Base-by-base conservation (phyloP, 768 basidiomycete species). In the Phanerochaete carnosa region DNA sequence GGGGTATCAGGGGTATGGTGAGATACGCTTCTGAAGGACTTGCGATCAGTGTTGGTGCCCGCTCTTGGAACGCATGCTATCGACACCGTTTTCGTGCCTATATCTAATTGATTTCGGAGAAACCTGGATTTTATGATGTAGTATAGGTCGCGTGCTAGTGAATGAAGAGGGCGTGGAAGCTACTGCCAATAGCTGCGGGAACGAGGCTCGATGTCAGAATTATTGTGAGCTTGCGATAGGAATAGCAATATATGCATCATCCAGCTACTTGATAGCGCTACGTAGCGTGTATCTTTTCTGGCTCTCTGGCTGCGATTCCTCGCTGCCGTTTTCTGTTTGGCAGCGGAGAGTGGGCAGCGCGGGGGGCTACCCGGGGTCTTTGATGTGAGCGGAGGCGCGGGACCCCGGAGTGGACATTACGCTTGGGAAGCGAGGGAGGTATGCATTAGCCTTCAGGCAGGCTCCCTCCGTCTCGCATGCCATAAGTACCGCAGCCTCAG, bases 1-100 rank as follows among this genome's bases (percentile, higher is more conserved):
- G 6, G 86, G 72, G 35, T 79, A 73, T 60, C 63, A 58, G 32
- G 77, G 71, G 9, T 67, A 68, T 16, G 76, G 76, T 0, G 71
- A 68, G 57, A 57, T 58, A 30, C 33, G 6, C 5, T 62, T 62
- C 33, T 60, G 52, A 60, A 26, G 16, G 47, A n/a, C n/a, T n/a
- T n/a, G n/a, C n/a, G n/a, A n/a, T n/a, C n/a, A n/a, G n/a, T n/a
- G n/a, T n/a, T n/a, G n/a, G n/a, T n/a, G n/a, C n/a, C n/a, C n/a
- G n/a, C n/a, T n/a, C n/a, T n/a, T n/a, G n/a, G n/a, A n/a, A n/a
- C n/a, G n/a, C n/a, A n/a, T n/a, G n/a, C n/a, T n/a, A n/a, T n/a
- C n/a, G n/a, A n/a, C n/a, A n/a, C n/a, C n/a, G n/a, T n/a, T n/a
- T n/a, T n/a, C n/a, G n/a, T n/a, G n/a, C n/a, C n/a, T n/a, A n/a